Percentiles rank a stretch among this genome's conserved stretches.
Conservation (phyloP, 2,329 filamentous ascomycete species). For the Ceratocystis cacaofunesta region DNA sequence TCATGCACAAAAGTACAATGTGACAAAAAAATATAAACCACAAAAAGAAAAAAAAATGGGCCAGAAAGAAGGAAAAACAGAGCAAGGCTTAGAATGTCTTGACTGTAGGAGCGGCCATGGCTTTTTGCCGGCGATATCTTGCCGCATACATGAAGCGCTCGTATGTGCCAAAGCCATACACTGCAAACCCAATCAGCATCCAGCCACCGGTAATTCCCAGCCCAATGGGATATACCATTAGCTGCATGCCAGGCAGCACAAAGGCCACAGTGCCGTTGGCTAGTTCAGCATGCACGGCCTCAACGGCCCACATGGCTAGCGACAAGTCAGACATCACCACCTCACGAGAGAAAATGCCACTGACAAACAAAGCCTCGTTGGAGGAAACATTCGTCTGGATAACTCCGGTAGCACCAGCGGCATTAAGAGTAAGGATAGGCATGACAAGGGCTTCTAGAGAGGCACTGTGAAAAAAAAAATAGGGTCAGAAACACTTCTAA, state of each 20-base stretch:
- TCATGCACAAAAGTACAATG: not conserved
- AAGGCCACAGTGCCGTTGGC: conserved; percentile 45
- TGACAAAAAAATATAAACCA: not conserved
- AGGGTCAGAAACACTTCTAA: conserved; percentile 17
- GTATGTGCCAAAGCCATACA: conserved; percentile 50
- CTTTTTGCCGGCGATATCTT: conserved; percentile 30
- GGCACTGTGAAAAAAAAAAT: conserved; percentile 28
- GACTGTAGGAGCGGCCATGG: conserved; percentile 3
- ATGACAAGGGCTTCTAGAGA: conserved; percentile 49
- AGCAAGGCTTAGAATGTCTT: conserved; percentile 13
- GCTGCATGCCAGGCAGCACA: conserved; percentile 50
- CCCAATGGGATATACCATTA: conserved; percentile 56
- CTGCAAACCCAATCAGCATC: conserved; percentile 40
- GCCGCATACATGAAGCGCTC: conserved; percentile 52
- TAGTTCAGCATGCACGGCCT: conserved; percentile 31
- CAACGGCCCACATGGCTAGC: conserved; percentile 35
- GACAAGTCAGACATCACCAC: conserved; percentile 37
- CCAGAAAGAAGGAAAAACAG: not conserved
- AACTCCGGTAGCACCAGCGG: conserved; percentile 35
- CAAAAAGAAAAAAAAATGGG: not conserved
- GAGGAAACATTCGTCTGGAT: conserved; percentile 51
- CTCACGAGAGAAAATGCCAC: conserved; percentile 51
- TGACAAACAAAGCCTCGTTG: conserved; percentile 56
- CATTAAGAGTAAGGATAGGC: conserved; percentile 52
- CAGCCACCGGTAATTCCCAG: conserved; percentile 51